phyloP scores from a whole-genome alignment of 2,329 filamentous ascomycete genomes.

The Botrytis elliptica region DNA sequence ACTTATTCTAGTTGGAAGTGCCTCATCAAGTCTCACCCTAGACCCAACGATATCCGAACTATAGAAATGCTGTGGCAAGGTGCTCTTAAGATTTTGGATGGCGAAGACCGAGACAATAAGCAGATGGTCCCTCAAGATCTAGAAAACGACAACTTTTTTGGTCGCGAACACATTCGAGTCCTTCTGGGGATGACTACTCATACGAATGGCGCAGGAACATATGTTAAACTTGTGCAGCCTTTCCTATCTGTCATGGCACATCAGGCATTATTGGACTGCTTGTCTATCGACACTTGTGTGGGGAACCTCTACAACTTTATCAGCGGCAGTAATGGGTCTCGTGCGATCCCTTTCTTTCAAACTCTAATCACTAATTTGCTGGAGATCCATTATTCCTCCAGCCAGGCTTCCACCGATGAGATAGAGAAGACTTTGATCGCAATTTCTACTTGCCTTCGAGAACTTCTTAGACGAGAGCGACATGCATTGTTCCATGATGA shows the following conservation, averaged over 20 bases:
- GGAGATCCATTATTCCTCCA: neutral
- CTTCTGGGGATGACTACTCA: conserved; percentile 6
- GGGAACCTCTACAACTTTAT: conserved; percentile 14
- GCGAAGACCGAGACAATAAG: conserved; percentile 24
- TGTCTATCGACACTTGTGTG: conserved; percentile 16
- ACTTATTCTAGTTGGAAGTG: conserved; percentile 27
- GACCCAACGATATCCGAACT: conserved; percentile 20
- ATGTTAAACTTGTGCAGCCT: conserved; percentile 5
- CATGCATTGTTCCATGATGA: conserved; percentile 10
- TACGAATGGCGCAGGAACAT: neutral
- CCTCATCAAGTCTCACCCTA: conserved; percentile 24
- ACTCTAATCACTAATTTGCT: neutral
- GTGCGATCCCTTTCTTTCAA: conserved; percentile 17
- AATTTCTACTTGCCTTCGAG: conserved; percentile 5
- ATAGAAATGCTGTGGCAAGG: conserved; percentile 24
- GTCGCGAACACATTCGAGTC: neutral
- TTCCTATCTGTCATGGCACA: conserved; percentile 15
- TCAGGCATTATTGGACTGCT: conserved; percentile 14
- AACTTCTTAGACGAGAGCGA: conserved; percentile 15
- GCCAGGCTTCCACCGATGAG: neutral
- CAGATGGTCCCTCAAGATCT: conserved; percentile 27
- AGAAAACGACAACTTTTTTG: conserved; percentile 19
- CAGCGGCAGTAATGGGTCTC: conserved; percentile 18
- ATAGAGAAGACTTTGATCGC: neutral
- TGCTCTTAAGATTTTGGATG: conserved; percentile 26